These are phyloP conservation scores for Parasitella parasitica DNA, from an alignment of 371 early-diverging fungal genomes.

Conservation along the genomic window DNA sequence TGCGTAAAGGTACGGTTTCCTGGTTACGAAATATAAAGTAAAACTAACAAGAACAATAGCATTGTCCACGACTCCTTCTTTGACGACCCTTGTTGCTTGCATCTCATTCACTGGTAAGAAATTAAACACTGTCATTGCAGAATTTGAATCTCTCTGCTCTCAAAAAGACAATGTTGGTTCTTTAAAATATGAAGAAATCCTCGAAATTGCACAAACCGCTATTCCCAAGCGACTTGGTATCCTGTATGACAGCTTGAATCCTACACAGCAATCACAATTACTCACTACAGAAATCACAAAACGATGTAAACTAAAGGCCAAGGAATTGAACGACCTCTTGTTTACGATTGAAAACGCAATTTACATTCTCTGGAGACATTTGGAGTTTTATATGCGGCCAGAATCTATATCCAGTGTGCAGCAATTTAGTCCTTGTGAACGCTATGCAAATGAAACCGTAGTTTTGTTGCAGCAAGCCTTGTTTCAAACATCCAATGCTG, in stretches of 20 bases:
- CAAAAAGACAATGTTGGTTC: constrained; percentile 29
- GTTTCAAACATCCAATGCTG: constrained; percentile 28
- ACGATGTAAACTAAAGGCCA: constrained; percentile 16
- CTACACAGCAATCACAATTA: constrained; percentile 33
- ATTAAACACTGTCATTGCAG: constrained; percentile 15
- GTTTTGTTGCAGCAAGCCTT: constrained; percentile 23
- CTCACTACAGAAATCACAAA: constrained; percentile 21
- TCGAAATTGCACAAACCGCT: constrained; percentile 28
- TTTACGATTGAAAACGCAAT: constrained; percentile 29
- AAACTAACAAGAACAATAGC: constrained; percentile 1
- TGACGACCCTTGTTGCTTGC: constrained; percentile 28
- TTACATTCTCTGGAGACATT: constrained; percentile 37
- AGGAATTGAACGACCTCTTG: constrained; percentile 24
- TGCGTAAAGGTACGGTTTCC: background rate
- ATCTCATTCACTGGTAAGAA: constrained; percentile 20
- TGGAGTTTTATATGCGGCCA: constrained; percentile 30
- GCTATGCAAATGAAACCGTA: constrained; percentile 14
- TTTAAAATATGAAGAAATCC: constrained; percentile 35
- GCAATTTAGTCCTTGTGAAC: constrained; percentile 24
- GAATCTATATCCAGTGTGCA: constrained; percentile 7
- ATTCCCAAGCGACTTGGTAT: constrained; percentile 28
- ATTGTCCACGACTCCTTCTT: constrained; percentile 24
- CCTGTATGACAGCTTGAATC: constrained; percentile 30
- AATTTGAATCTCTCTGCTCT: constrained; percentile 15
- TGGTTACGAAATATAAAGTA: no score